Base-by-base conservation (phyloP, 2,329 filamentous ascomycete species). In the Aureobasidium pullulans region DNA sequence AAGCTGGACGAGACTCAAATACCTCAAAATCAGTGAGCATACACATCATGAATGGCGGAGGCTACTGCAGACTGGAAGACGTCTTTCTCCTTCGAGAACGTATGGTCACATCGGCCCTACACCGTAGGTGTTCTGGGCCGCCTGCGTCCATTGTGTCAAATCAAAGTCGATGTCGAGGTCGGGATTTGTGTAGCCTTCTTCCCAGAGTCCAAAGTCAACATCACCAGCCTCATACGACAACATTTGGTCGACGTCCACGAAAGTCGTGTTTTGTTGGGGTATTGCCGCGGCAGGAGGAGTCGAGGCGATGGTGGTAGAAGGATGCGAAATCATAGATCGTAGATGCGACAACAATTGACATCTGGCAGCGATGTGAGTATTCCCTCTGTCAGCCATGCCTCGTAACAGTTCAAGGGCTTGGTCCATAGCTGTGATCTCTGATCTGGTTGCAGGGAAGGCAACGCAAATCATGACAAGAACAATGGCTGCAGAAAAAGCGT, bases 381-480 rank as follows among this genome's bases (percentile, higher is more conserved):
- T 83, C 0, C 80, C 80, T 9, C 77, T 74, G 48, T 80, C 75
- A 11, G 78, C 78, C 78, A 83, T 82, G 34, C 72, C 70, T 8
- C 71, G 71, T 5, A 83, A 72, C 31, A 83, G 71, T 7, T 71
- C 70, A 7, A 83, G 67, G 13, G 76, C 73, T 39, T 70, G 70
- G 29, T 78, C 74, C 77, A 80, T 80, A 6, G 77, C 72, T 7
- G 68, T 64, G 2, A 69, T 70, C 64, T 77, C 79, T 23, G 69
- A 66, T 6, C 73, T 65, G 53, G 77, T 74, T 31, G 70, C 66
- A 0, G 80, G 80, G 60, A 83, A 81, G 1, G 79, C 76, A 9
- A 77, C 75, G 65, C 79, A 80, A 19, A 80, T 77, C 76, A 83
- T 80, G 28, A 82, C 77, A 5, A 83, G 73, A 2, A 82, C 73